Evolutionary conservation across 73 alveolate species (phyloP).

Genomic region (Tetrahymena borealis): DNA sequence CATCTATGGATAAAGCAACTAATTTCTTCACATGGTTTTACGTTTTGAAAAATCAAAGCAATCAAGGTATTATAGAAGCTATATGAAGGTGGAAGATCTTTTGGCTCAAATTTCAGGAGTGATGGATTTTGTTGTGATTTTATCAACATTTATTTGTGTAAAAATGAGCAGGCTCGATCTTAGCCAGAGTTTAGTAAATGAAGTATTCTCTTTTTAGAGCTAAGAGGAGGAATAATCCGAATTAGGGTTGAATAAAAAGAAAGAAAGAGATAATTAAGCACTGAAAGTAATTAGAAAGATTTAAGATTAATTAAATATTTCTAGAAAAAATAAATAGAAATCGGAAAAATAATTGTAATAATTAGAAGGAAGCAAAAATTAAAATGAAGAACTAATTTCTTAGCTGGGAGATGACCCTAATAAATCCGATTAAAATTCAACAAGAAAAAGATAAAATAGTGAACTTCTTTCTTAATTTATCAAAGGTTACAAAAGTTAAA

Average conservation of each 20-base stretch:
- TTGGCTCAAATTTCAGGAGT: not conserved
- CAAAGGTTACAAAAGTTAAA: not conserved
- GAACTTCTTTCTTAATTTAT: not conserved
- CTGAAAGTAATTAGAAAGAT: not conserved
- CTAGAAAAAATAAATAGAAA: too few species aligned
- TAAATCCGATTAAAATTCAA: too few species aligned
- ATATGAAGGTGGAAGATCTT: not conserved
- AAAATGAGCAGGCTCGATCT: not conserved
- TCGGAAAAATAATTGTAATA: too few species aligned
- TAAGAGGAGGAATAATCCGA: not conserved
- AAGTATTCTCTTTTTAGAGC: not conserved
- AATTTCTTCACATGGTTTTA: not conserved
- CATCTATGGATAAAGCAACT: not conserved
- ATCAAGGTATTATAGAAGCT: not conserved
- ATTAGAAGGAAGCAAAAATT: too few species aligned
- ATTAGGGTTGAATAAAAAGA: not conserved
- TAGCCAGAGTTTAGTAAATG: not conserved
- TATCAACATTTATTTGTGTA: not conserved
- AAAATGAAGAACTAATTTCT: too few species aligned
- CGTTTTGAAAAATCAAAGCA: not conserved
- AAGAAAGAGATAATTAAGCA: not conserved
- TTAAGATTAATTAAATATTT: not conserved
- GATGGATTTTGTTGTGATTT: not conserved
- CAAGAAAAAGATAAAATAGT: not conserved
- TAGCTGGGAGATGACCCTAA: too few species aligned